Evolutionary conservation across 1,284 basidiomycete species (phyloP), one percentile per base, ranked within the genome.

Genomic region (Cryptococcus floricola): DNA sequence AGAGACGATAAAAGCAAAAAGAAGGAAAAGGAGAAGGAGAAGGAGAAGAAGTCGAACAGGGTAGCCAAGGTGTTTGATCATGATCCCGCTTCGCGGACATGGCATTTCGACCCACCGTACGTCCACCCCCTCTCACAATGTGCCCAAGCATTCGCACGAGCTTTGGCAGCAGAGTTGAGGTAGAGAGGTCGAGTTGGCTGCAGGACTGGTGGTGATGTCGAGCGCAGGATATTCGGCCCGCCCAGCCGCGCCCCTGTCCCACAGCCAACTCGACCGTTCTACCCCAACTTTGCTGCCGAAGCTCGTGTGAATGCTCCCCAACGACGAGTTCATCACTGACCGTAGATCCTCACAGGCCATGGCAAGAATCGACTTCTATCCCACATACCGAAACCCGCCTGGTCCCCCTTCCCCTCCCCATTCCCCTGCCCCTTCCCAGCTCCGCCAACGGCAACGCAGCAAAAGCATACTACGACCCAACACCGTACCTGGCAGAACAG

Each of bases 91-190:
- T 53, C 58, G n/a, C 52, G 63, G 37, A 62, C 54, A 19, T 60
- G 58, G 48, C 54, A 61, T 31, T 62, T 67, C 46, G 43, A 56
- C 38, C 57, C 61, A n/a, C 53, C 55, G 65, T 67, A 37, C 58
- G 65, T 62, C 1, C n/a, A n/a, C 16, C 9, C 57, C 57, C 16
- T 23, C 28, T 23, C 18, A 2, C 34, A 31, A 5, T 27, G 2
- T 16, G 5, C 34, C 49, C n/a, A 16, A 16, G 19, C 16, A 18
- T 44, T 14, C 6, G 13, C n/a, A 13, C 13, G 39, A n/a, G 13
- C n/a, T 7, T 39, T 13, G 39, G 13, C 39, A 13, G 13, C 14
- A n/a, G 14, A n/a, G 39, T 19, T 19, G 19, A 19, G 19, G 19
- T 19, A 19, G 19, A 19, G 2, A 19, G 19, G 19, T 19, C 19